These are phyloP conservation scores for Rhodotorula babjevae DNA, from an alignment of 768 basidiomycete genomes.

Conservation along the genomic window DNA sequence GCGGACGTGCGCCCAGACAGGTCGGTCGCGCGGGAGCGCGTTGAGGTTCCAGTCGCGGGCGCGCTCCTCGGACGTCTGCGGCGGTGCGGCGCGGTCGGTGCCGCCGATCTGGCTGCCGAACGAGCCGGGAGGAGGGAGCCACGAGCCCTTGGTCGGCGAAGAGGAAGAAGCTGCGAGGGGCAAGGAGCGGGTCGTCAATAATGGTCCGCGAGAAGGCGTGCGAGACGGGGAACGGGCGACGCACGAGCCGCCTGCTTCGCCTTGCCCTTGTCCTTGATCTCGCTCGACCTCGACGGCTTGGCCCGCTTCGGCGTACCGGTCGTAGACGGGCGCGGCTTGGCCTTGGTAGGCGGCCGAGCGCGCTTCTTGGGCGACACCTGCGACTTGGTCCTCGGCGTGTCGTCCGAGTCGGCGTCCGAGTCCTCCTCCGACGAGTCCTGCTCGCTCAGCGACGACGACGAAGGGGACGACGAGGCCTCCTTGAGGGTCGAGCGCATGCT, in stretches of 20 bases:
- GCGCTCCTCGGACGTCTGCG: slow-evolving; percentile 1
- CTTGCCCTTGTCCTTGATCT: background rate
- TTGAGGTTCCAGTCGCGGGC: slow-evolving; percentile 13
- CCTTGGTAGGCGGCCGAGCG: background rate
- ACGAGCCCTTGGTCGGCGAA: background rate
- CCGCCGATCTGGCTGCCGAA: background rate
- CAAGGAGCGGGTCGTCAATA: too few species aligned
- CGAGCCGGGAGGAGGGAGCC: background rate
- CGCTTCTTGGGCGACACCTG: background rate
- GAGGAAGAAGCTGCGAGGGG: background rate
- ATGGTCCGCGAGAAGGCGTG: too few species aligned
- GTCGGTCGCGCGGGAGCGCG: background rate
- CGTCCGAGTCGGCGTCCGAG: background rate
- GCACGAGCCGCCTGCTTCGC: background rate
- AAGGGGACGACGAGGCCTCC: background rate
- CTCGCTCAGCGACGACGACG: background rate
- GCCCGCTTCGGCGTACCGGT: background rate
- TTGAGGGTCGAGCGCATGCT: background rate
- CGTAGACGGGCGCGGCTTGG: background rate
- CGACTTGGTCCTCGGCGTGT: background rate
- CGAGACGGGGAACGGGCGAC: background rate
- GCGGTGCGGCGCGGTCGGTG: background rate
- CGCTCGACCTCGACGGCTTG: background rate
- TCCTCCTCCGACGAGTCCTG: background rate
- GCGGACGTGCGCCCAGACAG: slow-evolving; percentile 20